Percentiles rank a stretch among this genome's conserved stretches.
Conservation (phyloP, 164 flowering plant genomes). For the Saururus chinensis region DNA sequence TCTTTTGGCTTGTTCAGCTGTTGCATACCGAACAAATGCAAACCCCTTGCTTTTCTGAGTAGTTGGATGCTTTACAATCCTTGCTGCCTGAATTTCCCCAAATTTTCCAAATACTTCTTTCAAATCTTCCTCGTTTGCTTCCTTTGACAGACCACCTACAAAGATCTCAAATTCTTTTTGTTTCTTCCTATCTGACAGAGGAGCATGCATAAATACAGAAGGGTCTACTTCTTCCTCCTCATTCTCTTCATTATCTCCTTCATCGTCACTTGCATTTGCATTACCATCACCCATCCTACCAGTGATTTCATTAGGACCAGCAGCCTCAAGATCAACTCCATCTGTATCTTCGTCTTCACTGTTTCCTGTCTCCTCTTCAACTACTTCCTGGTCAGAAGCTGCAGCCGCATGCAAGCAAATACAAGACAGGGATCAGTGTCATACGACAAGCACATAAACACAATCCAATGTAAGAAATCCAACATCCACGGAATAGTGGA, state of each 20-base stretch:
- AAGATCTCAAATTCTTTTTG: slow-evolving; percentile 29
- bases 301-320: slow-evolving; percentile 6
- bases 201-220: slow-evolving; percentile 13
- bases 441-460: too few species aligned
- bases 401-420: background rate
- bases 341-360: slow-evolving; percentile 6
- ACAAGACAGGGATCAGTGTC: background rate
- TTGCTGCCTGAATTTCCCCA: slow-evolving; percentile 27
- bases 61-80: slow-evolving; percentile 25
- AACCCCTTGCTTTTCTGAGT: slow-evolving; percentile 32
- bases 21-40: slow-evolving; percentile 36
- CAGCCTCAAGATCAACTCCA: slow-evolving; percentile 3
- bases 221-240: slow-evolving; percentile 18
- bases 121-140: slow-evolving; percentile 33
- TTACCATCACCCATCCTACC: slow-evolving; percentile 6
- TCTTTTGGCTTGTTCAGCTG: slow-evolving; percentile 33
- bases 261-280: slow-evolving; percentile 8
- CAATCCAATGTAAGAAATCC: too few species aligned
- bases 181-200: slow-evolving; percentile 19
- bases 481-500: too few species aligned
- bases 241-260: slow-evolving; percentile 9
- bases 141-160: slow-evolving; percentile 32
- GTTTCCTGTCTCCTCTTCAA: slow-evolving; percentile 3
- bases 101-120: slow-evolving; percentile 23
- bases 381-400: slow-evolving; percentile 2